These are phyloP conservation scores for Amylocarpus encephaloides DNA, from an alignment of 2,329 filamentous ascomycete species.

Conservation along the genomic window DNA sequence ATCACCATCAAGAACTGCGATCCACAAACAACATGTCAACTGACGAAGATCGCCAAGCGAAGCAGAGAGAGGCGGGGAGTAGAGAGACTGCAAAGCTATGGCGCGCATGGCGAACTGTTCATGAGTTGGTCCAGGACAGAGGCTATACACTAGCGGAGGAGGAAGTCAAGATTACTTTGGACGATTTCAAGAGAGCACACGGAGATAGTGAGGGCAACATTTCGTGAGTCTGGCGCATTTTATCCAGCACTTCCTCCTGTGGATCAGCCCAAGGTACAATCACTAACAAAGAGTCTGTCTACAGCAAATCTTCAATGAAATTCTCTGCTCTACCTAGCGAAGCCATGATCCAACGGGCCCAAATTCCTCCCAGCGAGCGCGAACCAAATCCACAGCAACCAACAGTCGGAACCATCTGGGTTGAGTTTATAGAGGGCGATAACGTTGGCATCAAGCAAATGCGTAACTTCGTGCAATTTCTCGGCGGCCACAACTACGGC, in stretches of 20 bases:
- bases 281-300: constrained; percentile 4
- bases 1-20: not conserved
- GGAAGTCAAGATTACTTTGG: constrained; percentile 79
- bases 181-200: constrained; percentile 72
- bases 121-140: constrained; percentile 90
- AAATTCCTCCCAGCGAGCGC: constrained; percentile 59
- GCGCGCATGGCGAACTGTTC: constrained; percentile 88
- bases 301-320: constrained; percentile 74
- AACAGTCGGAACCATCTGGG: constrained; percentile 81
- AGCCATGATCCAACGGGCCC: constrained; percentile 79
- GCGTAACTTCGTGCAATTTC: constrained; percentile 78
- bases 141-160: constrained; percentile 89
- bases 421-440: constrained; percentile 81
- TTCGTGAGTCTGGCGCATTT: constrained; percentile 52
- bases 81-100: constrained; percentile 62
- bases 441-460: constrained; percentile 88
- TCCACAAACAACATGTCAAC: constrained; percentile 20
- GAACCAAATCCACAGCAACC: constrained; percentile 63
- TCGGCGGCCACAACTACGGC: constrained; percentile 73
- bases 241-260: not conserved
- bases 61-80: constrained; percentile 32
- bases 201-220: constrained; percentile 65
- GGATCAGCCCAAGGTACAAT: not conserved
- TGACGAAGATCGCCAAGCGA: constrained; percentile 28
- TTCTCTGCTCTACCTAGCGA: constrained; percentile 83